Evolutionary conservation across 768 basidiomycete genomes (phyloP), one percentile per base, ranked within the genome.

Genomic region (Lyophyllum shimeji): DNA sequence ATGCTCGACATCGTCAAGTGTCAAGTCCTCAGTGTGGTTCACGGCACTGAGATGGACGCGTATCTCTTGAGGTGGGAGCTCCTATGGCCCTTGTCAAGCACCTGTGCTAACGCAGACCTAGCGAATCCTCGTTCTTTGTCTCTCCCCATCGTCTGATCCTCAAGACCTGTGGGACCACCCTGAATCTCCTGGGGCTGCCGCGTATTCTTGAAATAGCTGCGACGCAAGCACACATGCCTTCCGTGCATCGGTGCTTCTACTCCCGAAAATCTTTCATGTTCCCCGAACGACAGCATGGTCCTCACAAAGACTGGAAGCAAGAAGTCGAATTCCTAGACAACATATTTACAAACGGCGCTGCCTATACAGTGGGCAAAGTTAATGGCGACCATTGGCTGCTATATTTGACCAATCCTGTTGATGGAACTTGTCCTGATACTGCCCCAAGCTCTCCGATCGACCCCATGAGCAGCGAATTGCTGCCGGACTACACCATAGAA

Each of bases 231-330:
- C 78, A 81, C 48, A 73, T 93, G 57, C 76, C 76, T 23, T 78
- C 81, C 31, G 92, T 98, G 29, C 84, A 93, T 71, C 85, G 93
- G 58, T 94, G 91, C 72, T 99, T 98, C 79, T 99, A 98, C 76
- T 97, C 95, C 40, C 87, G 96, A 63, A 99, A 98, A 74, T 89
- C 90, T 7, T 99, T 98, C 83, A 98, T 98, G 90, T 99, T 98
- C 72, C 97, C 97, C 7, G 97, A 99, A 70, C 85, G 91, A 21
- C 97, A 99, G 68, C 76, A 76, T 20, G 95, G 94, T 3, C 95
- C 95, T 15, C 97, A 99, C 73, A 80, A 85, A 54, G 91, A 94
- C 65, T 99, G 97, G 97, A 84, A 84, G 56, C 82, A 90, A 54
- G 97, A 99, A 74, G 90, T 98, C 65, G 83, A 86, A 55, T 98